Conservation (phyloP, 176 grass and related monocot species). For the Rhynchospora tenuis region DNA sequence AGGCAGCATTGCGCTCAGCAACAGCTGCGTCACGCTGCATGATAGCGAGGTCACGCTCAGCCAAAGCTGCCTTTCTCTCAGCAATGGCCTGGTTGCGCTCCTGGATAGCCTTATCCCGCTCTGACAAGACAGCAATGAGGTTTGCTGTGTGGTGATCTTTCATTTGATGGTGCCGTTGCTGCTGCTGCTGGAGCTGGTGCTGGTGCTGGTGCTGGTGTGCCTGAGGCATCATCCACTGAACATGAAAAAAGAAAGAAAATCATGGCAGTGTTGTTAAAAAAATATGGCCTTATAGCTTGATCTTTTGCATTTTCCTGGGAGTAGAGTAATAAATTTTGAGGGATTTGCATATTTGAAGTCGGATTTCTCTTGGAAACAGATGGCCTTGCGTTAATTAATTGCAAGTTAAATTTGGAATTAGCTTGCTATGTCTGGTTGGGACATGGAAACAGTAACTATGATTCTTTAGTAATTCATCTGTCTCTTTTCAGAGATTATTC, state of each 20-base stretch:
- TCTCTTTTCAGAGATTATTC: background rate
- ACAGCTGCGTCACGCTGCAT: slow-evolving; percentile 74
- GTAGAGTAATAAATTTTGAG: background rate
- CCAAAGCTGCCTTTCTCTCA: slow-evolving; percentile 80
- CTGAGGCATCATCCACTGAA: slow-evolving; percentile 94
- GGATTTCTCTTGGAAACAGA: background rate
- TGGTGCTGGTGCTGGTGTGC: slow-evolving; percentile 10
- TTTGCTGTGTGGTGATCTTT: slow-evolving; percentile 65
- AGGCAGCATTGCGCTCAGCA: slow-evolving; percentile 58
- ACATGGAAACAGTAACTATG: background rate
- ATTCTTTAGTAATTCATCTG: background rate
- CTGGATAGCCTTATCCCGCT: slow-evolving; percentile 69
- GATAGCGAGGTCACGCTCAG: slow-evolving; percentile 74
- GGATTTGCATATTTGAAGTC: background rate
- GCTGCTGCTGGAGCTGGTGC: background rate
- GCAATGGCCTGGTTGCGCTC: slow-evolving; percentile 70
- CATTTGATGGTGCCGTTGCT: slow-evolving; percentile 28
- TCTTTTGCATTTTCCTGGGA: background rate
- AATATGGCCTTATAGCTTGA: background rate
- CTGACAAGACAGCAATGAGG: slow-evolving; percentile 56
- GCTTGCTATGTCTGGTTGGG: background rate
- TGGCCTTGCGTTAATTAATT: background rate
- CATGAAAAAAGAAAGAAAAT: slow-evolving; percentile 8
- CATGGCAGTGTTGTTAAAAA: background rate
- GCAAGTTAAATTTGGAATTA: background rate